Evolutionary conservation across 495 filamentous ascomycete genomes (phyloP), one percentile per base, ranked within the genome.

Genomic region (Aspergillus sclerotiicarbonarius): DNA sequence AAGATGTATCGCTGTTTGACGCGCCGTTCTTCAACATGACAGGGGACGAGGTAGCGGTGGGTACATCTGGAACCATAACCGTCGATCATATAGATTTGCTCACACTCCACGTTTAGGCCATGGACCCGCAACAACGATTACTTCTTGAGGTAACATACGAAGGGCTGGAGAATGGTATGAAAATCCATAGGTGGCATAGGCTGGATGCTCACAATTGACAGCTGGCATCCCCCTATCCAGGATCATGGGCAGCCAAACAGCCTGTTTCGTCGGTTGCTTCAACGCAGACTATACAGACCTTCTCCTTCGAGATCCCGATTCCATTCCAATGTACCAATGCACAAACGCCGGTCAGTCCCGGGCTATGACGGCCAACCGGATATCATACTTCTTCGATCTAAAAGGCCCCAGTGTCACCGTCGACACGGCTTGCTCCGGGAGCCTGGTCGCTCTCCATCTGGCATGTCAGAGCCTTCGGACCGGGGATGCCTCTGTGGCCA

Each of bases 131-230:
- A 33, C 74, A 77, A 44, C 61, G 76, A 9, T 61, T 82, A 9
- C 65, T 82, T 16, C 72, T 87, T 1, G 84, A 86, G 62, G 67
- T 73, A n/a, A 73, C 78, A 12, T 87, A 84, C 39, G 82, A 86
- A 58, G 79, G 75, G 0, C 65, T 86, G 13, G 84, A 87, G 32
- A 54, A 54, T 45, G 45, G 54, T 56, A 56, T 3, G 41, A 15
- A 13, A 16, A 20, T 25, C 33, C 7, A 29, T 13, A 25, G 8
- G 1, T 5, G 7, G 15, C 43, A 5, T 21, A 12, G 43, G 8
- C 9, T 32, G n/a, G 29, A 15, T 15, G 20, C 21, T 30, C 47
- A 31, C 18, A 15, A 29, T 39, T 6, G 25, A 8, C 46, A 56
- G 60, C 60, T 7, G 60, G 60, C 0, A 77, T 72, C 10, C 62